Conservation (phyloP, 2,329 filamentous ascomycete species). For the Fusarium sp. region DNA sequence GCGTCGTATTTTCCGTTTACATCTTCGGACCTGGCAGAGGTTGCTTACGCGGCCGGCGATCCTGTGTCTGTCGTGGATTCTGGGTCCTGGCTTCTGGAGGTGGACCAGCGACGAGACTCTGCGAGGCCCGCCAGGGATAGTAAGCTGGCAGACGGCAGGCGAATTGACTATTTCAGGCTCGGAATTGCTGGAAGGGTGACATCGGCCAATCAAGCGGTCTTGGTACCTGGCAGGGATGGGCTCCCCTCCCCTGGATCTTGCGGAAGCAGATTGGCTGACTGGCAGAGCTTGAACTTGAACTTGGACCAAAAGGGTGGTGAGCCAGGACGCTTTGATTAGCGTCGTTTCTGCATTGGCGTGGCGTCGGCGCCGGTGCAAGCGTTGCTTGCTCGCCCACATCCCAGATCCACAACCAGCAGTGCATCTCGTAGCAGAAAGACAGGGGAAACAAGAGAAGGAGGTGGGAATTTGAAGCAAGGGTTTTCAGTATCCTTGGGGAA, state of each 20-base stretch:
- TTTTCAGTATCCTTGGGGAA: constrained; percentile 21
- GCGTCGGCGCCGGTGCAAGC: constrained; percentile 37
- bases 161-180: constrained; percentile 21
- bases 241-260: constrained; percentile 25
- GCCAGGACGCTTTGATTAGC: constrained; percentile 20
- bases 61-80: constrained; percentile 28
- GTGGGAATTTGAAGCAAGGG: constrained; percentile 31
- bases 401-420: constrained; percentile 33
- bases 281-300: constrained; percentile 27
- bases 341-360: constrained; percentile 37
- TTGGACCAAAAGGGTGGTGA: constrained; percentile 41
- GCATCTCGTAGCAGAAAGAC: constrained; percentile 10
- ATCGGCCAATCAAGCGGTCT: constrained; percentile 38
- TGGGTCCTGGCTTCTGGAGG: background rate
- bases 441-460: constrained; percentile 15
- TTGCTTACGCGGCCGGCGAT: constrained; percentile 45
- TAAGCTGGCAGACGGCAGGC: constrained; percentile 16
- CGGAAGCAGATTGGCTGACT: constrained; percentile 15
- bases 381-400: constrained; percentile 32
- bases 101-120: constrained; percentile 15
- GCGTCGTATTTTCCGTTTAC: constrained; percentile 25
- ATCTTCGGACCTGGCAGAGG: constrained; percentile 14
- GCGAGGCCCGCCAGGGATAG: constrained; percentile 14
- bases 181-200: constrained; percentile 9
- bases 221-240: constrained; percentile 47